Percentiles rank a stretch among this genome's conserved stretches.
phyloP scores from a whole-genome alignment of 192 early-diverging fungal species.

The Physocladia obscura region DNA sequence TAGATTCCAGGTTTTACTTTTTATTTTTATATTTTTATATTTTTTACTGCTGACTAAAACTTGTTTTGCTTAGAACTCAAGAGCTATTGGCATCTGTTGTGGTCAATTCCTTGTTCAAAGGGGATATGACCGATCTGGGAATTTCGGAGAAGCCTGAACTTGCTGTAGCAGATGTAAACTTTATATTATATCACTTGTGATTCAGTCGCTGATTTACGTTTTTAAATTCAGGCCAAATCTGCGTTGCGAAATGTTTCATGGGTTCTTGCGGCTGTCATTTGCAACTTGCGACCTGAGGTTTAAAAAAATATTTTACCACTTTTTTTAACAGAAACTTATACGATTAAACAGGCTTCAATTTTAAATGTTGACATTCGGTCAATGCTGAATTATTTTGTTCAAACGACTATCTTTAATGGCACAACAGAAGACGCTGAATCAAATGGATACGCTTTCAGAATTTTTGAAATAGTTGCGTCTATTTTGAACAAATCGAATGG shows the following conservation, averaged over 20 bases:
- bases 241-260: too few species aligned
- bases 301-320: neutral
- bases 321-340: neutral
- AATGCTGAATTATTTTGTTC: conserved; percentile 2
- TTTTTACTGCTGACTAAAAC: neutral
- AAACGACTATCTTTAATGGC: neutral
- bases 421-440: neutral
- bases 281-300: conserved; percentile 11
- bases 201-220: neutral
- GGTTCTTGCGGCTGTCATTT: conserved; percentile 12
- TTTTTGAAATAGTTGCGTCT: conserved; percentile 7
- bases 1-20: conserved; percentile 5
- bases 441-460: neutral
- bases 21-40: neutral
- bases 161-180: too few species aligned
- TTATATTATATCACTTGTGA: too few species aligned
- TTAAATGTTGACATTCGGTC: neutral
- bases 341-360: neutral
- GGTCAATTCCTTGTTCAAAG: neutral
- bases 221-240: conserved; percentile 11
- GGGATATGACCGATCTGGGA: conserved; percentile 1
- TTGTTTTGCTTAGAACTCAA: conserved; percentile 6
- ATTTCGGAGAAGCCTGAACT: too few species aligned
- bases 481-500: conserved; percentile 26
- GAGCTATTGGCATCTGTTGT: neutral